These are phyloP conservation scores for Sordaria brevicollis DNA, from an alignment of 495 filamentous ascomycete genomes.

Conservation along the genomic window DNA sequence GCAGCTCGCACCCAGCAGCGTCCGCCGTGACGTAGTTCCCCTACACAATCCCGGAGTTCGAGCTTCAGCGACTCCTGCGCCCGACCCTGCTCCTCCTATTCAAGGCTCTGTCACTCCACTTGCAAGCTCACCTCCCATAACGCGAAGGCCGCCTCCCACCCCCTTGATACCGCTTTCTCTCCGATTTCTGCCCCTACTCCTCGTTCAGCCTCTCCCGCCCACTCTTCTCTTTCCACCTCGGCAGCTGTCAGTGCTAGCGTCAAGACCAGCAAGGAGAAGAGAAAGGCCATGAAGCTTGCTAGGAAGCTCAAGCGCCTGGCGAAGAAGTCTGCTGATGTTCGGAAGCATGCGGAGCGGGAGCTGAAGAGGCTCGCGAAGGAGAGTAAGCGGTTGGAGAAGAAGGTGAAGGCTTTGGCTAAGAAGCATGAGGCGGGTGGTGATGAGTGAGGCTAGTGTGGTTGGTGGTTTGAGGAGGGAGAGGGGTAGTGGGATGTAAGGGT, in stretches of 20 bases:
- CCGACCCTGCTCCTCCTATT: not conserved
- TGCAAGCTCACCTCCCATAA: too few relatives aligned
- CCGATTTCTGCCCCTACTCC: not conserved
- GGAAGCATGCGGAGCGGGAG: not conserved
- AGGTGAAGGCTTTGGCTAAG: not conserved
- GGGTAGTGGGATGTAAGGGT: not conserved
- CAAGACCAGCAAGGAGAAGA: not conserved
- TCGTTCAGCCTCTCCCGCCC: not conserved
- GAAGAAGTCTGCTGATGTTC: not conserved
- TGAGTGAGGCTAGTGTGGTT: not conserved
- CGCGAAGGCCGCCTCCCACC: too few relatives aligned
- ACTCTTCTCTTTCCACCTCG: not conserved
- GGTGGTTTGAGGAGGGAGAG: not conserved
- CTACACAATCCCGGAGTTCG: not conserved
- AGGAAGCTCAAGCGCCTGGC: not conserved
- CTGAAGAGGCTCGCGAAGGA: not conserved
- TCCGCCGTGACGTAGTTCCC: not conserved
- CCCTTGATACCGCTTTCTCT: not conserved
- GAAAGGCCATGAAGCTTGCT: not conserved
- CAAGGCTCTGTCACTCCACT: not conserved
- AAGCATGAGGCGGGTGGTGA: not conserved
- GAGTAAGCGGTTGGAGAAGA: not conserved
- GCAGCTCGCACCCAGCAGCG: not conserved
- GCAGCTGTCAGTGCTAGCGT: not conserved
- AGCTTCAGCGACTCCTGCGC: not conserved